Evolutionary conservation across 352 stramenopile species (phyloP).

Genomic region (Phytophthora niederhauseri): DNA sequence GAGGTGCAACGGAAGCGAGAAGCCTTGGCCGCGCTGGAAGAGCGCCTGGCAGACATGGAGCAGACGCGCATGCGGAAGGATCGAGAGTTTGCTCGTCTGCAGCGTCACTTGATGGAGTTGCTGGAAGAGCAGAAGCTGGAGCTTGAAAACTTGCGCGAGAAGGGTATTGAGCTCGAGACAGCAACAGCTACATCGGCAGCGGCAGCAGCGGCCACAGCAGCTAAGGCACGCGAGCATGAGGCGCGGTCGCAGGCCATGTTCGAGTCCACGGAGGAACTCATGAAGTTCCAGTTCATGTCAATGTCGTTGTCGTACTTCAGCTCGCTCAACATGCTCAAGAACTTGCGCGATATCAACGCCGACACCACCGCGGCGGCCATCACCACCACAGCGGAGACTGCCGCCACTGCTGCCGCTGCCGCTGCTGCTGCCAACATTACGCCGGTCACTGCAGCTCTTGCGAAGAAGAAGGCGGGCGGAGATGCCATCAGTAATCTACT

Average conservation of each 20-base stretch:
- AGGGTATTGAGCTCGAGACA: conserved; percentile 92
- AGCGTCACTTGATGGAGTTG: conserved; percentile 94
- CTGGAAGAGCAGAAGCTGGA: conserved; percentile 95
- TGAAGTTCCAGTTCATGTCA: conserved; percentile 98
- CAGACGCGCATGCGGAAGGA: conserved; percentile 92
- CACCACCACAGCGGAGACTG: conserved; percentile 87
- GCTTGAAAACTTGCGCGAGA: conserved; percentile 91
- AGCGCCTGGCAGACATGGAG: conserved; percentile 93
- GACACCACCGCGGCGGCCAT: conserved; percentile 92
- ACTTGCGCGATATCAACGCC: conserved; percentile 93
- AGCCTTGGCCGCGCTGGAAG: conserved; percentile 79
- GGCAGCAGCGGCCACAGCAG: conserved; percentile 88
- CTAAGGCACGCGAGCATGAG: conserved; percentile 92
- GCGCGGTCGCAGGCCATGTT: conserved; percentile 92
- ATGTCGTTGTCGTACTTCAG: conserved; percentile 96
- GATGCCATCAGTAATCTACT: conserved; percentile 73
- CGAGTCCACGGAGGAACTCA: conserved; percentile 93
- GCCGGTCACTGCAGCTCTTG: conserved; percentile 32
- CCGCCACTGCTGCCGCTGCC: conserved; percentile 83
- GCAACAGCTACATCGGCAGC: conserved; percentile 92
- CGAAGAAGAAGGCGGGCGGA: conserved; percentile 66
- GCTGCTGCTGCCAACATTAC: conserved; percentile 90
- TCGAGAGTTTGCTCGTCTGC: conserved; percentile 92
- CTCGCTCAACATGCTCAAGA: conserved; percentile 95
- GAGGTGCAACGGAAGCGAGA: conserved; percentile 92